These are phyloP conservation scores for Scheffersomyces amazonensis DNA, from an alignment of 805 yeast species.

Conservation along the genomic window DNA sequence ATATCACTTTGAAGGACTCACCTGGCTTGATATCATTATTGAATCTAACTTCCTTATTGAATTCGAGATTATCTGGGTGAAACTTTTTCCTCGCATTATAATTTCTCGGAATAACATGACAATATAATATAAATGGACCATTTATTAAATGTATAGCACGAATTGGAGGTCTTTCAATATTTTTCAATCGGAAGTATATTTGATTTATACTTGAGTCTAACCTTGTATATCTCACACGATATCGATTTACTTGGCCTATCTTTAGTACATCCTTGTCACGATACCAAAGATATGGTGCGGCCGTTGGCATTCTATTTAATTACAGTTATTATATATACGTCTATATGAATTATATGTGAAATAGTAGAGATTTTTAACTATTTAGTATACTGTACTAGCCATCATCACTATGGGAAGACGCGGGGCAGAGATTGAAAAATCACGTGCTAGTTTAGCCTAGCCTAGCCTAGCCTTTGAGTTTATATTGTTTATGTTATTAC, in stretches of 20 bases:
- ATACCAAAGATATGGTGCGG: conserved; percentile 27
- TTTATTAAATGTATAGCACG: conserved; percentile 40
- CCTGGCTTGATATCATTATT: conserved; percentile 61
- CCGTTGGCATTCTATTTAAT: too few relatives aligned
- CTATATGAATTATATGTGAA: not conserved
- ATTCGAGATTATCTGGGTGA: conserved; percentile 15
- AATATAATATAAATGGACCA: conserved; percentile 43
- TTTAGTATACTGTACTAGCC: not conserved
- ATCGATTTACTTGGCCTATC: conserved; percentile 39
- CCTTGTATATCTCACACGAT: conserved; percentile 23
- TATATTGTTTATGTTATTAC: too few relatives aligned
- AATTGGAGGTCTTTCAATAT: conserved; percentile 33
- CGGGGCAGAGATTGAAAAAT: too few relatives aligned
- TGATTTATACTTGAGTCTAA: conserved; percentile 11
- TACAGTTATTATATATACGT: not conserved
- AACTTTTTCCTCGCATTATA: conserved; percentile 25
- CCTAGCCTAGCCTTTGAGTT: too few relatives aligned
- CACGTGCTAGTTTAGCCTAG: too few relatives aligned
- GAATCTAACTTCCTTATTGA: conserved; percentile 31
- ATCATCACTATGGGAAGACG: too few relatives aligned
- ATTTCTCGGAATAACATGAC: conserved; percentile 40
- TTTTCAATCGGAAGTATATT: conserved; percentile 36
- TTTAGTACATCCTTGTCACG: conserved; percentile 31
- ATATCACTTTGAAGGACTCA: conserved; percentile 57
- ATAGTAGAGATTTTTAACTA: not conserved